Evolutionary conservation across 305 asterid genomes (phyloP).

Genomic region (Solanum hybrid): DNA sequence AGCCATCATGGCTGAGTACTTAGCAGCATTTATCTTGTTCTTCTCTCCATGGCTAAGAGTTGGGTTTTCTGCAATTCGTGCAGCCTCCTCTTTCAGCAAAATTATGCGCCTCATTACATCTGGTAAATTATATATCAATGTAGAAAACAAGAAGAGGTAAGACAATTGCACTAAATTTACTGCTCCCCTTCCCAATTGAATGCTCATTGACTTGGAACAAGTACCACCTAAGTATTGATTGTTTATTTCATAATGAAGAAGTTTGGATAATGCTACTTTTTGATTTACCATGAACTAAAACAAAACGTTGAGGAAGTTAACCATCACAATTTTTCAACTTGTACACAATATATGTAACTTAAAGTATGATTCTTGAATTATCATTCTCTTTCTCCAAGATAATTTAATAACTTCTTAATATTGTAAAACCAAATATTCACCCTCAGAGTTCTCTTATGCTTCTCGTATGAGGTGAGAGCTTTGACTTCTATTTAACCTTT

Average conservation of each 20-base stretch:
- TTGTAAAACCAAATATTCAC: background rate
- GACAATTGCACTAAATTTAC: background rate
- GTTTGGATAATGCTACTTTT: background rate
- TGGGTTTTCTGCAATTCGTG: slow-evolving; percentile 71
- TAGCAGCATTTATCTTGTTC: slow-evolving; percentile 91
- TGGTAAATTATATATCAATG: slow-evolving; percentile 21
- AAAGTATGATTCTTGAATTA: background rate
- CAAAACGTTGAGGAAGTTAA: background rate
- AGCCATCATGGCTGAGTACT: slow-evolving; percentile 99
- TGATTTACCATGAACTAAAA: background rate
- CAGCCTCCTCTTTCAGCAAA: slow-evolving; percentile 95
- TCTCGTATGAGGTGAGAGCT: background rate
- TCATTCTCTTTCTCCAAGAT: background rate
- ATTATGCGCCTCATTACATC: slow-evolving; percentile 95
- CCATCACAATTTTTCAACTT: background rate
- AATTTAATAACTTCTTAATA: background rate
- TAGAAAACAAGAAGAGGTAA: slow-evolving; percentile 5
- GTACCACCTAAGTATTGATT: background rate
- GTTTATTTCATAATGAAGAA: background rate
- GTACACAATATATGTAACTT: background rate
- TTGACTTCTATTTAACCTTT: background rate
- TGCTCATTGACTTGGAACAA: slow-evolving; percentile 1
- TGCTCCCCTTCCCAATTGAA: background rate
- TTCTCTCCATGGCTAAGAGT: slow-evolving; percentile 83
- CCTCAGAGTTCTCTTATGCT: background rate